phyloP scores from a whole-genome alignment of 202 grass and related monocot genomes.

The Sporobolus alterniflorus region DNA sequence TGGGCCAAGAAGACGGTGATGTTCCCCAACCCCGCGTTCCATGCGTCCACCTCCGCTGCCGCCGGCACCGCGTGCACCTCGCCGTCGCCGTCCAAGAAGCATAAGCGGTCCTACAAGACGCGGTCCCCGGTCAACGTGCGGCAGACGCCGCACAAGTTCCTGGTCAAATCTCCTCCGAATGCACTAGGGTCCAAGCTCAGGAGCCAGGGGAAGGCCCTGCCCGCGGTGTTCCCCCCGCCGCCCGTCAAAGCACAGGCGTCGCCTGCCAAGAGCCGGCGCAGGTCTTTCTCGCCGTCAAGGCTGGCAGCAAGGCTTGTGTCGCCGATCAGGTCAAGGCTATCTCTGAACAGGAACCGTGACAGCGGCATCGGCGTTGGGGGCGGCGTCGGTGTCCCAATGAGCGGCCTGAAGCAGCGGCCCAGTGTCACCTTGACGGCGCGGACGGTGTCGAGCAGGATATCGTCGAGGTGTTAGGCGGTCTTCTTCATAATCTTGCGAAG shows the following conservation, averaged over 20 bases:
- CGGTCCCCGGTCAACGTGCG: conserved; percentile 59
- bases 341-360: conserved; percentile 44
- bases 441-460: conserved; percentile 52
- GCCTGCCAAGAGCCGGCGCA: conserved; percentile 41
- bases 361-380: not conserved
- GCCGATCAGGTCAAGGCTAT: conserved; percentile 74
- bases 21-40: conserved; percentile 78
- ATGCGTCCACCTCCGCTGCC: conserved; percentile 33
- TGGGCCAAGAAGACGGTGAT: conserved; percentile 91
- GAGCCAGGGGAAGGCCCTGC: conserved; percentile 55
- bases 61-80: conserved; percentile 26
- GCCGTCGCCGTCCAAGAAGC: conserved; percentile 56
- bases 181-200: conserved; percentile 60
- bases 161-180: conserved; percentile 73
- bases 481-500: conserved; percentile 47
- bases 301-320: conserved; percentile 68
- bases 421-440: conserved; percentile 51
- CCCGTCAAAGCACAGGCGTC: conserved; percentile 21
- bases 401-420: conserved; percentile 79
- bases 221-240: conserved; percentile 19
- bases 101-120: conserved; percentile 66
- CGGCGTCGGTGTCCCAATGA: conserved; percentile 12
- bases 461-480: conserved; percentile 1
- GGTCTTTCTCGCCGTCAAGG: conserved; percentile 87
- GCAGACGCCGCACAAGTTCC: conserved; percentile 67